Evolutionary conservation across 768 basidiomycete genomes (phyloP), one percentile per base, ranked within the genome.

Genomic region (Filobasidium wieringae): DNA sequence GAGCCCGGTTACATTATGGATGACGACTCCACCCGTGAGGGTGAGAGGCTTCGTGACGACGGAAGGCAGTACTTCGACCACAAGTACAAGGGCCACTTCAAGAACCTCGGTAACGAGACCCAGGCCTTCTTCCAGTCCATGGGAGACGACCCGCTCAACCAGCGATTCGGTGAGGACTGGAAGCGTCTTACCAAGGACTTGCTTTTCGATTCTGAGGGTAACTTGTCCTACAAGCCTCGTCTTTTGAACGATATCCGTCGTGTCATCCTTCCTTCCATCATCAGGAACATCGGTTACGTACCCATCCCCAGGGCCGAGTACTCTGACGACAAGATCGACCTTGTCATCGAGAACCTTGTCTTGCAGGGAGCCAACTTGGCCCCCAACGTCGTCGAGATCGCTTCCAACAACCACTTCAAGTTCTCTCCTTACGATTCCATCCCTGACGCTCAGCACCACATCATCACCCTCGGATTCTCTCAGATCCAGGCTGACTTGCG

Each of bases 401-500:
- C 92, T 57, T 83, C 85, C 14, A 79, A 86, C 70, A 93, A 93
- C 76, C 84, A 77, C 61, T 76, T 88, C 74, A 84, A 84, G 72
- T 90, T 96, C 75, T 84, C 83, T 30, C 90, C 91, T 0, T 90
- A 92, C 77, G 70, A 76, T 51, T 64, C 51, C 33, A 78, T 75
- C 59, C 66, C 74, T 4, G 88, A 88, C 69, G 78, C 82, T 62
- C 72, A 77, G 29, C 79, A 80, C 63, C 88, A 93, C 72, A 79
- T 81, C 54, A 82, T 95, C 68, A 84, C 79, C 33, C 70, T 95
- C 55, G 82, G 81, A 7, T 78, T 95, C 34, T 78, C 78, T 29
- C 91, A 96, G 72, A 86, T 95, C 65, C 91, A 96, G 70, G 86
- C 86, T 5, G 90, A 95, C 64, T 86, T 97, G 81, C 81, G 87